phyloP scores from a whole-genome alignment of 768 basidiomycete species.

The Termitomyces sp. region DNA sequence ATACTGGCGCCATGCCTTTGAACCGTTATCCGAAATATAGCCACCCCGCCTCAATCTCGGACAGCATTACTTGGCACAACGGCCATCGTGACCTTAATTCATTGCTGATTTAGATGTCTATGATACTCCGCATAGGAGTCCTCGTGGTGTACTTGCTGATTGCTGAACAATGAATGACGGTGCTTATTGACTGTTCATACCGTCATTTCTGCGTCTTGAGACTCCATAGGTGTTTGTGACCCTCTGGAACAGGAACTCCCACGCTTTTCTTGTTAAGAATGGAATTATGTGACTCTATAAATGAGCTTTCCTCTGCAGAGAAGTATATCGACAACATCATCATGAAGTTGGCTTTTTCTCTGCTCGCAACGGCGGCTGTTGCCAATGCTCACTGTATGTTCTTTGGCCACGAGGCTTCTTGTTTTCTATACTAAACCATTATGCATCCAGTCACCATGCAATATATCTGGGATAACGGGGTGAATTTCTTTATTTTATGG shows the following conservation, averaged over 20 bases:
- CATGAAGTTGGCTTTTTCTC: slow-evolving; percentile 28
- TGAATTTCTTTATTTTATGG: slow-evolving; percentile 10
- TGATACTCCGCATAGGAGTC: background rate
- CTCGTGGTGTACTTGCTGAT: background rate
- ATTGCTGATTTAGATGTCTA: background rate
- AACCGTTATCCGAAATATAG: slow-evolving; percentile 7
- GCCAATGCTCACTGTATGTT: slow-evolving; percentile 28
- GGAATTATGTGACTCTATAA: background rate
- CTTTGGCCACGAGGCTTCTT: background rate
- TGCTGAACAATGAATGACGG: background rate
- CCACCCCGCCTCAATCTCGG: slow-evolving; percentile 17
- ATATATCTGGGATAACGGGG: slow-evolving; percentile 46
- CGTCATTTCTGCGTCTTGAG: background rate
- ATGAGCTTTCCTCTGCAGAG: background rate
- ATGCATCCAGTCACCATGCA: slow-evolving; percentile 38
- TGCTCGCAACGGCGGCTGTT: slow-evolving; percentile 22
- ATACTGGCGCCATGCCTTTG: background rate
- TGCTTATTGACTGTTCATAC: background rate
- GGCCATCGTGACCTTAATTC: slow-evolving; percentile 12
- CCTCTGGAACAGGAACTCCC: background rate
- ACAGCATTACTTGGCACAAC: slow-evolving; percentile 8
- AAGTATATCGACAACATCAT: background rate
- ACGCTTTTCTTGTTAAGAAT: background rate
- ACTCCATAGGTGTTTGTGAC: background rate
- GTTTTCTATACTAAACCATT: background rate